Conservation (phyloP, 2,329 filamentous ascomycete species). For the Fonsecaea pedrosoi region DNA sequence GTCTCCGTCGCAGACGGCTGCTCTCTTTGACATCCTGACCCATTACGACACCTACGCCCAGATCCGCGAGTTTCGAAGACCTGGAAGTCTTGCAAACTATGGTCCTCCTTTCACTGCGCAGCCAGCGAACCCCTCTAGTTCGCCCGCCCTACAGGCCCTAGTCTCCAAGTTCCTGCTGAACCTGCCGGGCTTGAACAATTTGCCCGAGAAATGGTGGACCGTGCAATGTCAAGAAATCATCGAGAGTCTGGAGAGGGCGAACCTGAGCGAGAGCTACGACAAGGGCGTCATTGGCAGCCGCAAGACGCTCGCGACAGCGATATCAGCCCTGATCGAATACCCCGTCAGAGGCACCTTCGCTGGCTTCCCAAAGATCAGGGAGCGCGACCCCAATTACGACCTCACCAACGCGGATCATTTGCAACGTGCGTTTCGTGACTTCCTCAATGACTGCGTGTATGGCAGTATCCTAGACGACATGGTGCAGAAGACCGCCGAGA, state of each 20-base stretch:
- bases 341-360: conserved; percentile 70
- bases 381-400: conserved; percentile 60
- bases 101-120: conserved; percentile 68
- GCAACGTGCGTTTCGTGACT: conserved; percentile 69
- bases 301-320: conserved; percentile 75
- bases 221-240: conserved; percentile 67
- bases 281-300: conserved; percentile 76
- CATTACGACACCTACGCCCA: conserved; percentile 67
- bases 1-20: conserved; percentile 55
- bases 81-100: conserved; percentile 69
- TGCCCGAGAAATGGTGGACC: conserved; percentile 70
- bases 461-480: conserved; percentile 70
- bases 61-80: conserved; percentile 73
- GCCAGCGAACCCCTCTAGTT: conserved; percentile 54
- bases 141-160: conserved; percentile 72
- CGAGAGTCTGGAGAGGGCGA: conserved; percentile 67
- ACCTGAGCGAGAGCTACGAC: conserved; percentile 81
- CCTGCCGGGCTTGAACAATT: conserved; percentile 69
- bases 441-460: conserved; percentile 70
- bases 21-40: conserved; percentile 62
- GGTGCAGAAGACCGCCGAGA: conserved; percentile 66
- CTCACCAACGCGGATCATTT: conserved; percentile 65
- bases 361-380: conserved; percentile 57
- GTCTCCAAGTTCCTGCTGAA: conserved; percentile 69
- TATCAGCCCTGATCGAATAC: conserved; percentile 73